Percentiles rank a stretch among this genome's conserved stretches.
Evolutionary conservation across 148 eudicot species (phyloP).

Genomic region (Fagopyrum esculentum): DNA sequence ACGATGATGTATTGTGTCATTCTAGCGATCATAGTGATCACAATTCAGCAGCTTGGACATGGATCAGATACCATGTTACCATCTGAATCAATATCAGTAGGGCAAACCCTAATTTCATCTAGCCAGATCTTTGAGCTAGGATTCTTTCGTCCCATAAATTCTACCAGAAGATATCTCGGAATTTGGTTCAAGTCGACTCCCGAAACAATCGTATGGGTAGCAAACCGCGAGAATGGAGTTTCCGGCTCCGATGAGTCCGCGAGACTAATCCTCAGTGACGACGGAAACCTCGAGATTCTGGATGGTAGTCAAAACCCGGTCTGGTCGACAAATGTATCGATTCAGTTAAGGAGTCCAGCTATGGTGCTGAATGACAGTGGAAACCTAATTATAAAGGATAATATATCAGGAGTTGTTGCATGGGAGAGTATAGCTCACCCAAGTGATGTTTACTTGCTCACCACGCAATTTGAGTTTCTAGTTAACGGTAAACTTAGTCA

Average conservation of each 20-base stretch:
- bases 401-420: not conserved
- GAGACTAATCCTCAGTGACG: slow-evolving; percentile 15
- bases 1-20: no score
- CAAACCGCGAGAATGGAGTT: slow-evolving; percentile 23
- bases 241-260: slow-evolving; percentile 24
- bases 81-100: not conserved
- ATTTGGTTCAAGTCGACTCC: slow-evolving; percentile 24
- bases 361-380: slow-evolving; percentile 32
- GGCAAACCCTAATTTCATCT: not conserved
- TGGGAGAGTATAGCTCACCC: slow-evolving; percentile 39
- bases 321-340: slow-evolving; percentile 32
- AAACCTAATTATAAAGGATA: slow-evolving; percentile 23
- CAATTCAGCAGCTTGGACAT: not conserved
- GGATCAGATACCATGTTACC: not conserved
- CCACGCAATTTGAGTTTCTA: slow-evolving; percentile 15
- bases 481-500: not conserved
- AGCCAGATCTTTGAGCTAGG: slow-evolving; percentile 21
- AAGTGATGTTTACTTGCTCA: slow-evolving; percentile 22
- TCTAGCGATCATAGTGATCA: no score
- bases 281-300: slow-evolving; percentile 31
- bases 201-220: slow-evolving; percentile 5
- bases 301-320: slow-evolving; percentile 20
- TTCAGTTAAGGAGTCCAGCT: not conserved
- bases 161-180: slow-evolving; percentile 31
- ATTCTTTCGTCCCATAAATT: slow-evolving; percentile 31